Evolutionary conservation across 306 rosid genomes (phyloP), one percentile per base, ranked within the genome.

Genomic region (Quillaja saponaria): DNA sequence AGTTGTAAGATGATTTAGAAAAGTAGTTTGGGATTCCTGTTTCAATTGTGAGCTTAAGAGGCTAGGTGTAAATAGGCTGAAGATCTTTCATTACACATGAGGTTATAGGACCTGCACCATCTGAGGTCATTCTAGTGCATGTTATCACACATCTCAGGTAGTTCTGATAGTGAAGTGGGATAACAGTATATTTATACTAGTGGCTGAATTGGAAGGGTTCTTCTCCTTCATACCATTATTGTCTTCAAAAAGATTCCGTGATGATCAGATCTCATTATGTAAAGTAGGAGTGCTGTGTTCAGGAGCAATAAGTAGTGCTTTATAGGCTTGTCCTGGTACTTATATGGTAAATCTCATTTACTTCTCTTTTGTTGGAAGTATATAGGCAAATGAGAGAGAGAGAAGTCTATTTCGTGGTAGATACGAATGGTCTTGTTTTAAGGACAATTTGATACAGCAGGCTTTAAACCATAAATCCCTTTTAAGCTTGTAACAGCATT

Each of bases 401-500:
- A 45, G 5, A 20, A 54, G 41, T 9, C 20, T 50, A 34, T 34
- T 13, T 10, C 17, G n/a, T 3, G 20, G 58, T 38, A 14, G 28
- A n/a, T 3, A 18, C 25, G 64, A 19, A 42, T 28, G 60, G 10
- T 61, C 8, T 33, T 47, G 2, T 56, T 10, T 46, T 7, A 47
- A 13, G 8, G 66, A 13, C 35, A 15, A 47, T 4, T 1, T 25
- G 31, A 1, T 25, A 25, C 4, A 1, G 6, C 8, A 38, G 59
- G 19, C 21, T n/a, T 3, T 1, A 47, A 55, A 17, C 11, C 46
- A 49, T 40, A 39, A 16, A 15, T 6, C 64, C 61, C 55, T 35
- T 42, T 42, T 54, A 50, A n/a, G 20, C 28, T 54, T 31, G 48
- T 25, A 55, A 34, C n/a, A 40, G 56, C 51, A 40, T 57, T 58